Conservation (phyloP, 495 filamentous ascomycete species). For the Amphirosellinia nigrospora region DNA sequence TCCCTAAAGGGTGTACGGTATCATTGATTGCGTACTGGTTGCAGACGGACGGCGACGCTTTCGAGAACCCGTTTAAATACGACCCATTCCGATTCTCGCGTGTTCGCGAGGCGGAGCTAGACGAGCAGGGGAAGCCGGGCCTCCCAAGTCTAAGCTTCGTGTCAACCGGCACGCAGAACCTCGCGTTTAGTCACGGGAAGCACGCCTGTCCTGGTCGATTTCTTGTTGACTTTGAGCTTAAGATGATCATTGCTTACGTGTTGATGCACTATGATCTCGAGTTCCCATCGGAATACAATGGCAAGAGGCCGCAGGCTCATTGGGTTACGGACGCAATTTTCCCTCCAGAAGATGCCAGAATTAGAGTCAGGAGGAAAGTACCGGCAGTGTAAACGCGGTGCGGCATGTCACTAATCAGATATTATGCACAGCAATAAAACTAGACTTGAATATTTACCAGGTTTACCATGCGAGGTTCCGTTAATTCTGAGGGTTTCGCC, state of each 20-base stretch:
- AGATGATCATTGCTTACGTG: conserved; percentile 45
- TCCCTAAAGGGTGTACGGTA: conserved; percentile 40
- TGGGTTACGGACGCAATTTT: conserved; percentile 41
- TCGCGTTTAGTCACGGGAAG: conserved; percentile 52
- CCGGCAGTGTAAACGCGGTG: neutral
- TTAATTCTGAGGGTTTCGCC: too few relatives aligned
- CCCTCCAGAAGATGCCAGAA: conserved; percentile 38
- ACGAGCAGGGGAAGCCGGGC: conserved; percentile 17
- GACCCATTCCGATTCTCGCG: conserved; percentile 37
- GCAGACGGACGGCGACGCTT: conserved; percentile 42
- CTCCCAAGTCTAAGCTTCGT: conserved; percentile 29
- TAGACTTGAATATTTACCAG: neutral
- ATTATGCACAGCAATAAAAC: neutral
- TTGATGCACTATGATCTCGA: conserved; percentile 51
- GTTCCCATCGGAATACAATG: conserved; percentile 39
- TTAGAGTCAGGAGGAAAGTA: conserved; percentile 36
- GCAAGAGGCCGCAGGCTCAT: conserved; percentile 36
- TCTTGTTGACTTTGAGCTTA: conserved; percentile 48
- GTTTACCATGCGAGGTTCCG: neutral
- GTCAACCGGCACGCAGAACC: conserved; percentile 28
- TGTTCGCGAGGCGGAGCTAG: conserved; percentile 21
- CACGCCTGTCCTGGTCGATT: conserved; percentile 55
- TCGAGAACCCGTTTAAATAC: conserved; percentile 33
- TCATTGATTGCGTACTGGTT: conserved; percentile 38
- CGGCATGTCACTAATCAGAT: neutral